phyloP scores from a whole-genome alignment of 345 rosid species.

The Murraya paniculata region DNA sequence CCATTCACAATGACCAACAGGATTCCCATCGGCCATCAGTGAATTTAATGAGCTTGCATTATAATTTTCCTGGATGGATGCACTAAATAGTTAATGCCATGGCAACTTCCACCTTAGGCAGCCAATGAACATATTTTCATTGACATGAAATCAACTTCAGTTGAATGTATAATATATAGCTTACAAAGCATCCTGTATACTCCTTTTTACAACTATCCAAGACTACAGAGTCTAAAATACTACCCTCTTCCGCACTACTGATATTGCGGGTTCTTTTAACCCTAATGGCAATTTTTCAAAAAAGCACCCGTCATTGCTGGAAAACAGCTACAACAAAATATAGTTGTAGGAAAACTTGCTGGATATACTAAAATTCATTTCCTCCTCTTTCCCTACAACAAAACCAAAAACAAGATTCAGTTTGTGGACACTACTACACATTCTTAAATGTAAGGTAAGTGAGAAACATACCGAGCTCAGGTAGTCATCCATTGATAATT shows the following conservation, averaged over 20 bases:
- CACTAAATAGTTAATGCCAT: not conserved
- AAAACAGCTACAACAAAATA: not conserved
- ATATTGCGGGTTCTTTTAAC: not conserved
- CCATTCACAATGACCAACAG: not conserved
- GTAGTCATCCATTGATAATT: constrained; percentile 81
- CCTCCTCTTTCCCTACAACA: constrained; percentile 69
- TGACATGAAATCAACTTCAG: not conserved
- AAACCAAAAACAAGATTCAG: not conserved
- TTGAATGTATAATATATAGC: not conserved
- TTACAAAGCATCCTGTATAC: not conserved
- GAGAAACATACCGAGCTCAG: constrained; percentile 44
- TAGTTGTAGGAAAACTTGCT: constrained; percentile 14
- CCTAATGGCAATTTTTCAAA: not conserved
- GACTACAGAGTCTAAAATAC: not conserved
- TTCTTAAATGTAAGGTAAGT: not conserved
- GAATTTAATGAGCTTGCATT: not conserved
- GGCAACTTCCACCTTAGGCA: not conserved
- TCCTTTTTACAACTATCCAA: constrained; percentile 8
- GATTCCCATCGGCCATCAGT: not conserved
- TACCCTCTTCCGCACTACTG: not conserved
- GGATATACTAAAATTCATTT: constrained; percentile 31
- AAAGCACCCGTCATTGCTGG: not conserved
- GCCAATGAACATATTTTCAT: not conserved
- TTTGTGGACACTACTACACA: too few species aligned
- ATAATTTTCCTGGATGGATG: not conserved